phyloP scores from a whole-genome alignment of 495 filamentous ascomycete genomes.

The Extremus antarcticus region DNA sequence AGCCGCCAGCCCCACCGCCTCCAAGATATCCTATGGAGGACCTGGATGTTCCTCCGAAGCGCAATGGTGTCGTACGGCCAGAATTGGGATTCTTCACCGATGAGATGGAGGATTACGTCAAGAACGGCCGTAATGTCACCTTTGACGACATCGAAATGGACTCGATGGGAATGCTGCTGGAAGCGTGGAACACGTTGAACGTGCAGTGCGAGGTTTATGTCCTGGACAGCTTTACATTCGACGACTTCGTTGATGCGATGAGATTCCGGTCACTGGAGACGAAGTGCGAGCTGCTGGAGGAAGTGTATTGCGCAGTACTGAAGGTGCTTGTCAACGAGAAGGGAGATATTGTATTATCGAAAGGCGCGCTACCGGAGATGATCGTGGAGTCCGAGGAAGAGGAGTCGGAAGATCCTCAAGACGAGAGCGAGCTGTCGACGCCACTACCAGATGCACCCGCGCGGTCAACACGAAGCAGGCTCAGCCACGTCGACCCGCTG shows the following conservation, averaged over 20 bases:
- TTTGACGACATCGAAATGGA: constrained; percentile 52
- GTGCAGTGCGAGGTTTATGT: constrained; percentile 89
- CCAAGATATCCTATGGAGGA: constrained; percentile 96
- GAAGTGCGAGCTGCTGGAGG: constrained; percentile 78
- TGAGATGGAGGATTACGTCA: constrained; percentile 32
- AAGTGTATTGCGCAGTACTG: constrained; percentile 82
- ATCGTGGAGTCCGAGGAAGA: constrained; percentile 55
- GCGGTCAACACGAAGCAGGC: constrained; percentile 72
- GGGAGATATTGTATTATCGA: constrained; percentile 63
- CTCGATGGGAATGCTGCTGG: constrained; percentile 67
- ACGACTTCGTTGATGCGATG: constrained; percentile 88
- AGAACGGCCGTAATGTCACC: constrained; percentile 28
- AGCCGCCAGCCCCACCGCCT: constrained; percentile 56
- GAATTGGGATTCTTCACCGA: constrained; percentile 59
- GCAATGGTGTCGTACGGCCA: constrained; percentile 53
- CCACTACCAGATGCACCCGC: constrained; percentile 42
- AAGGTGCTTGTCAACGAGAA: constrained; percentile 75
- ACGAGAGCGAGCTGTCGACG: constrained; percentile 40
- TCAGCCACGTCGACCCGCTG: constrained; percentile 72
- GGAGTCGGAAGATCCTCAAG: constrained; percentile 44
- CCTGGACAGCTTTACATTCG: constrained; percentile 93
- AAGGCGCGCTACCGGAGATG: constrained; percentile 53
- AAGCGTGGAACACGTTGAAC: constrained; percentile 92
- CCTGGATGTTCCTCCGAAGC: constrained; percentile 58
- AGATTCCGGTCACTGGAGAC: constrained; percentile 63